Conservation (phyloP, 23 red algal species). For the Gracilaria gracilis region DNA sequence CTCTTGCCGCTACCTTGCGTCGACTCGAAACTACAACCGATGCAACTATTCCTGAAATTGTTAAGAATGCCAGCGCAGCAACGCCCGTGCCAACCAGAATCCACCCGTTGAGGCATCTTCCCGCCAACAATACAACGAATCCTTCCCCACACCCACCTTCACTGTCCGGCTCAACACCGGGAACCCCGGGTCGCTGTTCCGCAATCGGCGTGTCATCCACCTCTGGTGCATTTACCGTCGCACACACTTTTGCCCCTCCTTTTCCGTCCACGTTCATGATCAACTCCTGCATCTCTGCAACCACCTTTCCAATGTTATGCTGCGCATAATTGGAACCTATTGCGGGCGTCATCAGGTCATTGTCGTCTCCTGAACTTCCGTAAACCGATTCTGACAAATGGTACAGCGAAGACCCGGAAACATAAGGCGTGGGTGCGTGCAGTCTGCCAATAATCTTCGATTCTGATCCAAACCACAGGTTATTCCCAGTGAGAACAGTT, state of each 20-base stretch:
- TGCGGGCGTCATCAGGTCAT: slow-evolving; percentile 74
- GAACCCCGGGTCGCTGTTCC: neutral
- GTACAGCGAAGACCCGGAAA: slow-evolving; percentile 56
- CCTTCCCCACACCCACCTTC: slow-evolving; percentile 9
- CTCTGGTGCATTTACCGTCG: slow-evolving; percentile 21
- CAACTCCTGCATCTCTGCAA: slow-evolving; percentile 24
- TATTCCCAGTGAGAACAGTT: slow-evolving; percentile 66
- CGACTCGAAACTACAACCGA: neutral
- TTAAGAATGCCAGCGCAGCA: slow-evolving; percentile 20
- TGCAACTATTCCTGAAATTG: neutral
- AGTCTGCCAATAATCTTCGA: slow-evolving; percentile 39
- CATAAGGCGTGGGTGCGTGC: slow-evolving; percentile 54
- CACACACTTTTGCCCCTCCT: slow-evolving; percentile 45
- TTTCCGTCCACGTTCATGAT: slow-evolving; percentile 49
- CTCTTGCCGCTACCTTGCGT: neutral
- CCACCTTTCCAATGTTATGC: slow-evolving; percentile 54
- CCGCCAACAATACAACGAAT: slow-evolving; percentile 32
- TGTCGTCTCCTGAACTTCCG: slow-evolving; percentile 40
- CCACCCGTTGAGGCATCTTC: slow-evolving; percentile 51
- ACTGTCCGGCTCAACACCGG: neutral
- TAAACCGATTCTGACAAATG: slow-evolving; percentile 70
- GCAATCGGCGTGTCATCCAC: slow-evolving; percentile 49
- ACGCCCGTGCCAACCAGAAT: slow-evolving; percentile 40
- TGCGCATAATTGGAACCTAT: slow-evolving; percentile 65
- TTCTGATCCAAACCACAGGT: slow-evolving; percentile 60